A percentile compares a stretch with the other conserved stretches of the same genome.
Conservation (phyloP, 192 early-diverging fungal species). For the Coemansia aciculifera region DNA sequence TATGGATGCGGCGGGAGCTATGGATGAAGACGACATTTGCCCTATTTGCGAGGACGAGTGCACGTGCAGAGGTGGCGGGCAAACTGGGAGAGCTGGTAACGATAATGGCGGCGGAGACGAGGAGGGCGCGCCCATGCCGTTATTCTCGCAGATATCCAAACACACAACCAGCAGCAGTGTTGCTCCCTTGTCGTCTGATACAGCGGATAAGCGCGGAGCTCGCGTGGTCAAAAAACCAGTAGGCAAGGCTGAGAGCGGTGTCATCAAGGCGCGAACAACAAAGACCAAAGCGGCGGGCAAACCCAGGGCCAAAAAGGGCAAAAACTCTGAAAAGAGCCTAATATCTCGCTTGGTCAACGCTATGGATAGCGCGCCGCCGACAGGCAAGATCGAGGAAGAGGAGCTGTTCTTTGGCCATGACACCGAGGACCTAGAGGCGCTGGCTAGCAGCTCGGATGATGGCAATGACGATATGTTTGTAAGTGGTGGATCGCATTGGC, state of each 20-base stretch:
- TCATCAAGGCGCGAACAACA: constrained; percentile 9
- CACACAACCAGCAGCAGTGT: constrained; percentile 5
- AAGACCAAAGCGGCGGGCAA: constrained; percentile 13
- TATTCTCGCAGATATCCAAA: constrained; percentile 36
- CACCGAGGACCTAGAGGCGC: constrained; percentile 8
- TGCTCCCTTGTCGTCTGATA: not conserved
- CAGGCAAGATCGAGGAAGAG: constrained; percentile 3
- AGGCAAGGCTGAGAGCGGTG: not conserved
- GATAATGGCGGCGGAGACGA: not conserved
- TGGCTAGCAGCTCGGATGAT: constrained; percentile 19
- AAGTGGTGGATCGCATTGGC: not conserved
- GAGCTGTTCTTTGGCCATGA: not conserved
- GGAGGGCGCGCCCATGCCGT: constrained; percentile 22
- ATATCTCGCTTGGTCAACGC: constrained; percentile 36
- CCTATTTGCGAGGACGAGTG: constrained; percentile 56
- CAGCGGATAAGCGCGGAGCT: not conserved
- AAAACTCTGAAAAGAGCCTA: constrained; percentile 28
- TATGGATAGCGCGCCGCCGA: constrained; percentile 14
- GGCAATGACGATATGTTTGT: constrained; percentile 15
- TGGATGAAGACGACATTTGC: constrained; percentile 54
- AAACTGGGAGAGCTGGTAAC: not conserved
- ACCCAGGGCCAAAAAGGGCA: constrained; percentile 25
- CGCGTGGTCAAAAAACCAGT: not conserved
- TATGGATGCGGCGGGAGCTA: constrained; percentile 24
- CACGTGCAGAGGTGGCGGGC: constrained; percentile 19